Evolutionary conservation across 176 grass and related monocot species (phyloP).

Genomic region (Guadua angustifolia): DNA sequence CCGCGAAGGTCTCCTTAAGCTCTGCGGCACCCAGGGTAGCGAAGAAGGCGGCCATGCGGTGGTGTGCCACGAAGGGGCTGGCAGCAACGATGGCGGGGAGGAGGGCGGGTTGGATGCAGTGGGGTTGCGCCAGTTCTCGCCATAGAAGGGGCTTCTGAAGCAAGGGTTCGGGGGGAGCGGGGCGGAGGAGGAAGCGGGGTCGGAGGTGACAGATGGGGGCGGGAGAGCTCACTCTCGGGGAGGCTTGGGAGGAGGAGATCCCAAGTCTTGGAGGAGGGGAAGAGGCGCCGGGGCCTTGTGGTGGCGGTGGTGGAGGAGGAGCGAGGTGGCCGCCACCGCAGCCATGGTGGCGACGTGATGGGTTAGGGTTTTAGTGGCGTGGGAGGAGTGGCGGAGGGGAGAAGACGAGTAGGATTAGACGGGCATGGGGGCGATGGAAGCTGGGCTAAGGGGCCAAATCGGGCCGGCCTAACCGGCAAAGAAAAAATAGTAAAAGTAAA

Average conservation of each 20-base stretch:
- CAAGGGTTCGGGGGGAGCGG: not conserved
- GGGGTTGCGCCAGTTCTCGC: too few relatives aligned
- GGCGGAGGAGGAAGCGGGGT: conserved; percentile 34
- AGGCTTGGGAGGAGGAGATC: conserved; percentile 69
- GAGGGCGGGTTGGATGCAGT: too few relatives aligned
- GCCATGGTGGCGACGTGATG: conserved; percentile 57
- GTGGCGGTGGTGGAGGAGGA: conserved; percentile 64
- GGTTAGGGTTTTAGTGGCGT: conserved; percentile 64
- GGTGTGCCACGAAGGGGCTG: too few relatives aligned
- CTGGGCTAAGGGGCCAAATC: too few relatives aligned
- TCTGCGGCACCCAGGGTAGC: too few relatives aligned
- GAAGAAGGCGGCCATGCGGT: too few relatives aligned
- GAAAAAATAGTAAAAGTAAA: too few relatives aligned
- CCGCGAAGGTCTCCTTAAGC: too few relatives aligned
- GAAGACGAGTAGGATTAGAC: conserved; percentile 34
- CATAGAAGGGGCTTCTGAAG: too few relatives aligned
- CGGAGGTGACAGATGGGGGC: conserved; percentile 10
- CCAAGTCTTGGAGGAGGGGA: conserved; percentile 42
- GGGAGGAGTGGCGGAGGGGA: conserved; percentile 15
- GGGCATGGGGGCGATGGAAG: conserved; percentile 6
- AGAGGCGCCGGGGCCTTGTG: not conserved
- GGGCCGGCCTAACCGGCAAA: too few relatives aligned
- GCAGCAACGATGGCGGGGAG: too few relatives aligned
- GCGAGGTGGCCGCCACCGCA: conserved; percentile 53
- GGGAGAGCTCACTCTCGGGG: conserved; percentile 65